Percentiles rank a stretch among this genome's conserved stretches.
phyloP scores from a whole-genome alignment of 192 early-diverging fungal genomes.

The Dispira parvispora region DNA sequence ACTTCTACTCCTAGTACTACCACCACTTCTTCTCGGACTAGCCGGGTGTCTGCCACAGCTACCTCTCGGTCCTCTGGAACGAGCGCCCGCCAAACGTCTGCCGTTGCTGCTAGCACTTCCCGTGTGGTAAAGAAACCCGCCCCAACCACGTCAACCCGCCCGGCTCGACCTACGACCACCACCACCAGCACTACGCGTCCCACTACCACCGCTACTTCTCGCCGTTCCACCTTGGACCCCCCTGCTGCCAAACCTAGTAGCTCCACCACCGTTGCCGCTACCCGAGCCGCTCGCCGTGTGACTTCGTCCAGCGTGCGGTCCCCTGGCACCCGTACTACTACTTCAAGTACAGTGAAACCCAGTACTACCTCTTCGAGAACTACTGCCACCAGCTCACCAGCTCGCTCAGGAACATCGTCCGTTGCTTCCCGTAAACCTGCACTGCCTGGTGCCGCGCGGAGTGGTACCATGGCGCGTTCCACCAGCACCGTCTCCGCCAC shows the following conservation, averaged over 20 bases:
- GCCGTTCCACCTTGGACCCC: conserved; percentile 7
- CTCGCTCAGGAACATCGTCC: background rate
- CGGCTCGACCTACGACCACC: conserved; percentile 1
- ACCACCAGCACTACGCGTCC: background rate
- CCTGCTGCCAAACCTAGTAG: background rate
- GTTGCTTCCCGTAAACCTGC: background rate
- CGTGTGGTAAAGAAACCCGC: background rate
- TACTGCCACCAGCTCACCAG: background rate
- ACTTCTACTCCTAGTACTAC: background rate
- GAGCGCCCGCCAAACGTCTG: background rate
- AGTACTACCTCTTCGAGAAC: background rate
- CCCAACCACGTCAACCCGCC: background rate
- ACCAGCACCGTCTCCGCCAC: background rate
- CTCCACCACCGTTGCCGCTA: background rate
- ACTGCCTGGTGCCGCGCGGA: background rate
- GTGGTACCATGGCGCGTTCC: no score
- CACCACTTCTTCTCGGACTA: background rate
- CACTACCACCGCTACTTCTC: background rate
- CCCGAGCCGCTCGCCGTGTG: background rate
- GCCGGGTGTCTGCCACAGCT: background rate
- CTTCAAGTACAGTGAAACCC: background rate
- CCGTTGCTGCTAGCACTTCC: conserved; percentile 1
- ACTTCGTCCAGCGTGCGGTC: background rate
- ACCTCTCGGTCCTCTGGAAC: background rate
- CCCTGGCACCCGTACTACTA: background rate